These are phyloP conservation scores for Solanum ahanhuiri DNA, from an alignment of 257 asterid species.

Conservation along the genomic window DNA sequence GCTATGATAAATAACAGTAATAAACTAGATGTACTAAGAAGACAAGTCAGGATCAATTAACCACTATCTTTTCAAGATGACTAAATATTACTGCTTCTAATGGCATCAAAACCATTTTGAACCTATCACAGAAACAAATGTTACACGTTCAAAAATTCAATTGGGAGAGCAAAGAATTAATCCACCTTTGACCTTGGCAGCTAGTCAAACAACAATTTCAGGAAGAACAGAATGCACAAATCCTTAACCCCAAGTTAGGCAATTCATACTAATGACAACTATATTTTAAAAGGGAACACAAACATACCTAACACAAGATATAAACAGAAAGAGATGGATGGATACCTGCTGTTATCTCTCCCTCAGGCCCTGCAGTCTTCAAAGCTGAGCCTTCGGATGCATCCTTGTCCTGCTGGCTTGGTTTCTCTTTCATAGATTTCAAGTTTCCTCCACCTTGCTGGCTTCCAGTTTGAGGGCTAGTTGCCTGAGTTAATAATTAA, in stretches of 20 bases:
- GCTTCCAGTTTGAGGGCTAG: conserved; percentile 87
- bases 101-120: background rate
- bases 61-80: background rate
- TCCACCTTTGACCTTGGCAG: background rate
- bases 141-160: background rate
- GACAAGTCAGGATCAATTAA: background rate
- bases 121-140: background rate
- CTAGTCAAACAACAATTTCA: background rate
- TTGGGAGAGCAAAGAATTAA: background rate
- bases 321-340: background rate
- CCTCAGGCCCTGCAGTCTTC: conserved; percentile 91
- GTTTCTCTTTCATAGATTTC: conserved; percentile 76
- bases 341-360: conserved; percentile 94
- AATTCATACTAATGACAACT: background rate
- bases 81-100: background rate
- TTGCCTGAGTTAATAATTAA: conserved; percentile 40
- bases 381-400: conserved; percentile 58
- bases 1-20: background rate
- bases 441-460: conserved; percentile 78
- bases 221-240: background rate
- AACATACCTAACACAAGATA: background rate
- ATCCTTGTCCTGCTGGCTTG: conserved; percentile 69
- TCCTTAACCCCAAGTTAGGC: background rate
- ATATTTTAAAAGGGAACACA: background rate
- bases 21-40: background rate